Conservation (phyloP, 2,329 filamentous ascomycete species). For the Claviceps sp. region DNA sequence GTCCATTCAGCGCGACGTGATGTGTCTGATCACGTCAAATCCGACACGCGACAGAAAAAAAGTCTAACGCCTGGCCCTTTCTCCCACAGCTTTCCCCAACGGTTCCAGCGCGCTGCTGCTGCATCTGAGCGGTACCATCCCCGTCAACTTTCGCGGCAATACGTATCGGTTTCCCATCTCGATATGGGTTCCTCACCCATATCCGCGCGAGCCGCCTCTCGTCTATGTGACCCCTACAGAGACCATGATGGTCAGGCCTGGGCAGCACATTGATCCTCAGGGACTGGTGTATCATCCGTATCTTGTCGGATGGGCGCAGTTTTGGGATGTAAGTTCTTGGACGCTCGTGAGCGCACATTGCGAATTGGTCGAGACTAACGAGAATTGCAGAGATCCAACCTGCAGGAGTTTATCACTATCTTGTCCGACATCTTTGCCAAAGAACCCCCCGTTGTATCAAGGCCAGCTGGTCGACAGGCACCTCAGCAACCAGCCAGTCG, state of each 20-base stretch:
- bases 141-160: conserved; percentile 79
- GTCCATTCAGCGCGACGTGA: conserved; percentile 15
- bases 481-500: conserved; percentile 17
- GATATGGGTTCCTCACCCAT: conserved; percentile 85
- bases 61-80: conserved; percentile 5
- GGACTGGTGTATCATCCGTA: conserved; percentile 95
- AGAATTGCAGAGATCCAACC: conserved; percentile 54
- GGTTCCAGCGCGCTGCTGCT: conserved; percentile 77
- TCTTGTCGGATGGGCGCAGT: conserved; percentile 74
- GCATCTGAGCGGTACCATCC: conserved; percentile 74
- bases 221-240: conserved; percentile 80
- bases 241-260: conserved; percentile 79
- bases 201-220: conserved; percentile 74
- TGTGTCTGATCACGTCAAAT: background rate
- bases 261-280: conserved; percentile 89
- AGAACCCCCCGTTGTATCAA: conserved; percentile 80
- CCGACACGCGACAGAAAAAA: conserved; percentile 1
- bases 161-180: conserved; percentile 85
- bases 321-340: conserved; percentile 60
- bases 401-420: conserved; percentile 71
- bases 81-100: conserved; percentile 65
- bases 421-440: conserved; percentile 82
- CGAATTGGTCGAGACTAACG: background rate
- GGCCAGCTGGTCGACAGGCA: conserved; percentile 34
- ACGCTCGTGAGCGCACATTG: background rate